Percentiles rank a stretch among this genome's conserved stretches.
Conservation (phyloP, 202 grass and related monocot genomes). For the Brachypodium distachyon region DNA sequence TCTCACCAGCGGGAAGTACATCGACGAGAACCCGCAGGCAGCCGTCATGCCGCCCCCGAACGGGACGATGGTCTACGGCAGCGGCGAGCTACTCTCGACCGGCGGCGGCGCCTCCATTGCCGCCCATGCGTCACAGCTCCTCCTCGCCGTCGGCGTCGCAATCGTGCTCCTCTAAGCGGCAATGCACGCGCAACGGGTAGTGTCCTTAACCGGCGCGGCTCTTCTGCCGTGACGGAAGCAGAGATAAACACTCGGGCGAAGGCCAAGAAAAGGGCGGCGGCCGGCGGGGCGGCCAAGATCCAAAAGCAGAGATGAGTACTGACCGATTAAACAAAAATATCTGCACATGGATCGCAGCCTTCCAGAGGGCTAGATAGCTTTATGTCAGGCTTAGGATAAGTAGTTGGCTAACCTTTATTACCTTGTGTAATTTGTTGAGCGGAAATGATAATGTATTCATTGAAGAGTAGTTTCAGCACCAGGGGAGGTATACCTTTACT, state of each 20-base stretch:
- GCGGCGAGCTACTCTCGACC: slow-evolving; percentile 30
- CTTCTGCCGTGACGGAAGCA: not conserved
- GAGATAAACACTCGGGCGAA: not conserved
- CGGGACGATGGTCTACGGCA: slow-evolving; percentile 50
- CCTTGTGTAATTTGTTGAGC: slow-evolving; percentile 18
- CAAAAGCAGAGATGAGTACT: not conserved
- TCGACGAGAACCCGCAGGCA: slow-evolving; percentile 31
- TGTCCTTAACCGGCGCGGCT: slow-evolving; percentile 7
- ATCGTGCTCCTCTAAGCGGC: slow-evolving; percentile 17
- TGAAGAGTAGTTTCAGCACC: not conserved
- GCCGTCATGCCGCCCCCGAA: slow-evolving; percentile 30
- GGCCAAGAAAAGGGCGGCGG: not conserved
- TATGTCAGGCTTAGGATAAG: slow-evolving; percentile 19
- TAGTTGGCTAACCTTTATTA: not conserved
- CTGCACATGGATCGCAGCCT: not conserved
- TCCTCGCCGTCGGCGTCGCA: not conserved
- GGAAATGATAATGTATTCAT: not conserved
- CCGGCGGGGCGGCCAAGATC: no score
- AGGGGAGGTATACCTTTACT: not conserved
- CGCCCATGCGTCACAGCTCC: not conserved
- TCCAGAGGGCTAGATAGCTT: not conserved
- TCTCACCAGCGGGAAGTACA: slow-evolving; percentile 42
- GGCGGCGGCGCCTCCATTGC: not conserved
- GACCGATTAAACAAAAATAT: slow-evolving; percentile 21
- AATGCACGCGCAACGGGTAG: not conserved